These are phyloP conservation scores for Penicillium brevicompactum DNA, from an alignment of 2,329 filamentous ascomycete species.

Conservation along the genomic window DNA sequence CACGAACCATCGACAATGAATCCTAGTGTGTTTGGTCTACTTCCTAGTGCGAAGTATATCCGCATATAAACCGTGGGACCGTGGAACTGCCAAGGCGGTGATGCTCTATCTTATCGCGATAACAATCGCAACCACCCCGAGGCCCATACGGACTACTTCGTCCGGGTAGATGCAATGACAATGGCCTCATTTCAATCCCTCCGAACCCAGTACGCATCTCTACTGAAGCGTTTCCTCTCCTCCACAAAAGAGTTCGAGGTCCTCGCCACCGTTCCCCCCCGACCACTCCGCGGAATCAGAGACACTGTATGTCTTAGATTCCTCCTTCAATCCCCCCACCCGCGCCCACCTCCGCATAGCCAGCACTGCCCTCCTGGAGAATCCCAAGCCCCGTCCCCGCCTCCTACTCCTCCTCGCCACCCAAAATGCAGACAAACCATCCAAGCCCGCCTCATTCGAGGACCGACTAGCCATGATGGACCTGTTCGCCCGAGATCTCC, in stretches of 20 bases:
- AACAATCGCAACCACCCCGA: not conserved
- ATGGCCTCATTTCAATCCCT: slow-evolving; percentile 34
- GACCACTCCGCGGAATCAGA: slow-evolving; percentile 20
- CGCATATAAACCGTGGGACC: no score
- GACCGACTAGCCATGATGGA: slow-evolving; percentile 54
- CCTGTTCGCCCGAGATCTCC: slow-evolving; percentile 47
- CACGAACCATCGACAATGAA: not conserved
- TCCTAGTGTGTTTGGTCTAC: not conserved
- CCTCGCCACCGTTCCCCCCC: slow-evolving; percentile 14
- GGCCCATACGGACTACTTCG: not conserved
- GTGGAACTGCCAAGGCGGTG: slow-evolving; percentile 4
- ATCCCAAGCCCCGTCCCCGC: slow-evolving; percentile 35
- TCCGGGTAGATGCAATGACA: not conserved
- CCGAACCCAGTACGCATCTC: slow-evolving; percentile 40
- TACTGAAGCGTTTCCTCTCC: slow-evolving; percentile 47
- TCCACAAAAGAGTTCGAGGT: slow-evolving; percentile 40
- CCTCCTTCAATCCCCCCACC: slow-evolving; percentile 67
- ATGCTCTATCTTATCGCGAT: slow-evolving; percentile 4
- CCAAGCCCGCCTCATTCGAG: slow-evolving; percentile 51
- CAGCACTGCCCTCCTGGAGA: slow-evolving; percentile 52
- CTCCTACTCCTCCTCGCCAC: slow-evolving; percentile 64
- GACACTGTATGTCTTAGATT: slow-evolving; percentile 66
- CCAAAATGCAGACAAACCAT: slow-evolving; percentile 66
- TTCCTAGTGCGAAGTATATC: not conserved
- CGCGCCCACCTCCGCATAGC: slow-evolving; percentile 60